phyloP scores from a whole-genome alignment of 2,329 filamentous ascomycete genomes.

The Leptographium lundbergii region DNA sequence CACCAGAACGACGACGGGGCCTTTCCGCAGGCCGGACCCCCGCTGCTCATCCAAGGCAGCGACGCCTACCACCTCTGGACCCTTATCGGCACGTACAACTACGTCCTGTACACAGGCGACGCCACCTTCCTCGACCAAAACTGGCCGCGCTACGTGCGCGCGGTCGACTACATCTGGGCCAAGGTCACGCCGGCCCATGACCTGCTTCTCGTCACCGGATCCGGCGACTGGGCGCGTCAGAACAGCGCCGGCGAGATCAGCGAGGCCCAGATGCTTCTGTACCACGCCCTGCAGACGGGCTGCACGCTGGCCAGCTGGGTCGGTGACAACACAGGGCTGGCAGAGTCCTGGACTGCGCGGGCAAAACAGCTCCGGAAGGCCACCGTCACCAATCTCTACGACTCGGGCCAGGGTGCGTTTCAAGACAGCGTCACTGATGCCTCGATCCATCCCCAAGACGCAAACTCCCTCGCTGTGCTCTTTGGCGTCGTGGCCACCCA shows the following conservation, averaged over 20 bases:
- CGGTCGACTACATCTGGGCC: conserved; percentile 17
- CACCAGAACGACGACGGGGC: conserved; percentile 26
- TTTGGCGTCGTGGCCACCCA: conserved; percentile 25
- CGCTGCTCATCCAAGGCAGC: conserved; percentile 23
- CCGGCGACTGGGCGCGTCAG: conserved; percentile 37
- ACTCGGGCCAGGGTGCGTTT: conserved; percentile 34
- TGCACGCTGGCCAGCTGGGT: conserved; percentile 35
- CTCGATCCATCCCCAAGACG: conserved; percentile 45
- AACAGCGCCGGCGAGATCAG: conserved; percentile 35
- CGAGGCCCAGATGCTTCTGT: conserved; percentile 39
- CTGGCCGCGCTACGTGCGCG: conserved; percentile 20
- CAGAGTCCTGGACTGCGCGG: conserved; percentile 25
- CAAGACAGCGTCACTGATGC: conserved; percentile 34
- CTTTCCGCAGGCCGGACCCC: conserved; percentile 37
- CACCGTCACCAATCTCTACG: conserved; percentile 36
- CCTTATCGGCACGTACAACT: conserved; percentile 43
- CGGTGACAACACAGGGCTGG: conserved; percentile 22
- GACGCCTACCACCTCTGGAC: conserved; percentile 25
- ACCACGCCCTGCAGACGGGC: conserved; percentile 40
- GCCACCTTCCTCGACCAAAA: conserved; percentile 20
- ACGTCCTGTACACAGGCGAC: conserved; percentile 39
- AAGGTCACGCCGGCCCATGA: conserved; percentile 18
- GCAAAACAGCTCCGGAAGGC: conserved; percentile 28
- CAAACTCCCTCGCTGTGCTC: conserved; percentile 41
- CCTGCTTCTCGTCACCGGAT: conserved; percentile 35